phyloP scores from a whole-genome alignment of 2,329 filamentous ascomycete genomes.

The Dactylellina sp. region DNA sequence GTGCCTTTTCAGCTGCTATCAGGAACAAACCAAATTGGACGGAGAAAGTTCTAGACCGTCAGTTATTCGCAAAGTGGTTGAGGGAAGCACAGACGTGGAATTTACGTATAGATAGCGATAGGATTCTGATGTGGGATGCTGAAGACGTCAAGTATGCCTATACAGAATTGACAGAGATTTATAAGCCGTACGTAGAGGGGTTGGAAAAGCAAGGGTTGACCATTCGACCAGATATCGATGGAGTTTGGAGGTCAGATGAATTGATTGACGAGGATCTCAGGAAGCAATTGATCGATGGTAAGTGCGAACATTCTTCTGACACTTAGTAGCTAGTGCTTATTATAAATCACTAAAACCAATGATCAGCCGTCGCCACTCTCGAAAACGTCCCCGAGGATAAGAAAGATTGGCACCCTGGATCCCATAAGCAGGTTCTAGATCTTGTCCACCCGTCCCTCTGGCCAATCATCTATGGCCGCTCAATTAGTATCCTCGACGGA shows the following conservation, averaged over 20 bases:
- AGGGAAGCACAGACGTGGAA: slow-evolving; percentile 36
- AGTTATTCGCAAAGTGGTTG: slow-evolving; percentile 42
- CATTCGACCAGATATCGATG: slow-evolving; percentile 51
- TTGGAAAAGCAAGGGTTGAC: slow-evolving; percentile 17
- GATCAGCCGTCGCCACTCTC: slow-evolving; percentile 65
- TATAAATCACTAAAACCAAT: neutral
- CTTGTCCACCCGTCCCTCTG: slow-evolving; percentile 75
- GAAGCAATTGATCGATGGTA: slow-evolving; percentile 38
- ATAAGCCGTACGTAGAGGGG: slow-evolving; percentile 32
- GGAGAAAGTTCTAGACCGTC: slow-evolving; percentile 35
- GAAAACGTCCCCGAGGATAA: slow-evolving; percentile 68
- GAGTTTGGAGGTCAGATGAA: slow-evolving; percentile 47
- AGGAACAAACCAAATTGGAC: slow-evolving; percentile 47
- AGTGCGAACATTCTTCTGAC: neutral
- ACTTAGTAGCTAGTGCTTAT: neutral
- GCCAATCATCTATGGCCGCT: slow-evolving; percentile 69
- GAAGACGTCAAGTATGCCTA: slow-evolving; percentile 29
- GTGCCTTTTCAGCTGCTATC: slow-evolving; percentile 34
- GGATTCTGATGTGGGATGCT: slow-evolving; percentile 27
- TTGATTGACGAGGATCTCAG: slow-evolving; percentile 37
- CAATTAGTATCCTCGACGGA: slow-evolving; percentile 5
- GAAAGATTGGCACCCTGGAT: slow-evolving; percentile 74
- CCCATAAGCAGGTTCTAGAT: slow-evolving; percentile 71
- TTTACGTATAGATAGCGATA: neutral
- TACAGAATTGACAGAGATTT: slow-evolving; percentile 37